Percentiles rank a stretch among this genome's conserved stretches.
phyloP scores from a whole-genome alignment of 2,329 filamentous ascomycete genomes.

The Boeremia lycopersici region DNA sequence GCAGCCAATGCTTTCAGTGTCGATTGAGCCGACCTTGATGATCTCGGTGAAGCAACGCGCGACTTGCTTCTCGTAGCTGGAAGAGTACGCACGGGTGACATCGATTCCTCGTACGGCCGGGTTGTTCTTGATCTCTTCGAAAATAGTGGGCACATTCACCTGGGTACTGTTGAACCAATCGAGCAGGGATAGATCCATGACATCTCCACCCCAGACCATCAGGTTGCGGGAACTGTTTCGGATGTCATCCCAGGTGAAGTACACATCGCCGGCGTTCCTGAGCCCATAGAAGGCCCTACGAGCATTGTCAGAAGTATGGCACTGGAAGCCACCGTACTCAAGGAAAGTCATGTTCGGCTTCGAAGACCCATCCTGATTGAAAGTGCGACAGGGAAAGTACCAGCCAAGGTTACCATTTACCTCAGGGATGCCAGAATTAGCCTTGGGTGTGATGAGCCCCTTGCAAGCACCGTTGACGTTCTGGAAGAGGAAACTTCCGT shows the following conservation, averaged over 20 bases:
- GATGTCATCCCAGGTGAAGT: constrained; percentile 94
- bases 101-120: constrained; percentile 79
- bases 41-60: constrained; percentile 90
- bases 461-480: constrained; percentile 99
- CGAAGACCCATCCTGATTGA: constrained; percentile 91
- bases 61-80: constrained; percentile 75
- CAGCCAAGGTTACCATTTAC: constrained; percentile 74
- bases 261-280: constrained; percentile 78
- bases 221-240: constrained; percentile 88
- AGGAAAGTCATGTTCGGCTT: constrained; percentile 74
- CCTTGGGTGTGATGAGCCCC: constrained; percentile 75
- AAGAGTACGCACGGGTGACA: constrained; percentile 86
- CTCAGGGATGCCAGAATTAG: constrained; percentile 78
- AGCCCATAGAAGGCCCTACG: constrained; percentile 80
- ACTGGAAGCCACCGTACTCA: constrained; percentile 84
- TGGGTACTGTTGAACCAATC: constrained; percentile 87
- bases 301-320: constrained; percentile 75
- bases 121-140: constrained; percentile 78
- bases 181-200: constrained; percentile 86
- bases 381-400: constrained; percentile 94
- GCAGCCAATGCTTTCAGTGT: constrained; percentile 94
- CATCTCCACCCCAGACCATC: constrained; percentile 91
- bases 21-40: constrained; percentile 93
- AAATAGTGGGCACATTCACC: constrained; percentile 75
- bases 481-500: constrained; percentile 97